Evolutionary conservation across 1,284 basidiomycete genomes (phyloP).

Genomic region (Peniophora sp.): DNA sequence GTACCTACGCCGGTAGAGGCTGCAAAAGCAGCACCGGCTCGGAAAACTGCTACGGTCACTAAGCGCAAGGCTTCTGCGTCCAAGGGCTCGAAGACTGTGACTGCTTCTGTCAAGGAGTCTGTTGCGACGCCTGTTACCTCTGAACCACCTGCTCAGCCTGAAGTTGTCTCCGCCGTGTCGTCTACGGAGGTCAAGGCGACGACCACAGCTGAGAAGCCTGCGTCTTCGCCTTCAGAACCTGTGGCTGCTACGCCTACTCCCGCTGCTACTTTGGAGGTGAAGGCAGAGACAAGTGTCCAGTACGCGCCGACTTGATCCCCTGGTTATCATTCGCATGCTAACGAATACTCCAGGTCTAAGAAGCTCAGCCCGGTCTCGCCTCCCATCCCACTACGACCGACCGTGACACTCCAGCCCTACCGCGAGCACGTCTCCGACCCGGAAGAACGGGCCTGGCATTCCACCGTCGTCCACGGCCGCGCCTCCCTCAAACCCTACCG

Average conservation of each 20-base stretch:
- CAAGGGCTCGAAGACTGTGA: too few relatives aligned
- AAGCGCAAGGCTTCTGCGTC: too few relatives aligned
- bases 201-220: too few relatives aligned
- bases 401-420: slow-evolving; percentile 4
- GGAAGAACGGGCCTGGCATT: slow-evolving; percentile 10
- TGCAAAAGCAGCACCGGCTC: too few relatives aligned
- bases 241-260: neutral
- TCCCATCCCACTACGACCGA: neutral
- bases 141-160: too few relatives aligned
- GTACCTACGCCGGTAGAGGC: neutral
- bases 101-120: too few relatives aligned
- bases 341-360: neutral
- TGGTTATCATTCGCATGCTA: neutral
- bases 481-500: slow-evolving; percentile 41
- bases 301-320: neutral
- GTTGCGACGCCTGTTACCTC: too few relatives aligned
- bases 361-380: neutral
- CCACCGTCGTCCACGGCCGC: slow-evolving; percentile 53
- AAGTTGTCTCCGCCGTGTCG: too few relatives aligned
- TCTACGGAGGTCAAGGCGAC: too few relatives aligned
- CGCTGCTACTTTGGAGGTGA: neutral
- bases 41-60: too few relatives aligned
- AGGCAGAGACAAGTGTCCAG: neutral
- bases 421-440: slow-evolving; percentile 7
- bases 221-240: too few relatives aligned